phyloP scores from a whole-genome alignment of 371 early-diverging fungal genomes.

The Catenaria anguillulae region DNA sequence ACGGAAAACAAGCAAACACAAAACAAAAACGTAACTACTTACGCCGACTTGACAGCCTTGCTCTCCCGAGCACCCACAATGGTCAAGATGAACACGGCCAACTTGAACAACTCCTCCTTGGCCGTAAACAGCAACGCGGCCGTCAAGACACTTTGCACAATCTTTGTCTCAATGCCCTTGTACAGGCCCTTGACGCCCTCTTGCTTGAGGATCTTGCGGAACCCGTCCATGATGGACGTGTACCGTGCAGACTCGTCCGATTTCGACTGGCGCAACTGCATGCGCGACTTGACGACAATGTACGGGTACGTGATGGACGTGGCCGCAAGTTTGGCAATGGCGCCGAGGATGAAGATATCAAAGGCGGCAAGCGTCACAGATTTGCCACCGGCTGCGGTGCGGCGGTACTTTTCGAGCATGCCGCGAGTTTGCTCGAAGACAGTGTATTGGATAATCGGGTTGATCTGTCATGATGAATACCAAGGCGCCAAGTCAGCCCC shows the following conservation, averaged over 20 bases:
- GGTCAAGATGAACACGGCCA: conserved; percentile 8
- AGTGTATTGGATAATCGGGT: conserved; percentile 96
- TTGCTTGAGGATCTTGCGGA: conserved; percentile 68
- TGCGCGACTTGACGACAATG: conserved; percentile 78
- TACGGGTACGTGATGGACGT: conserved; percentile 93
- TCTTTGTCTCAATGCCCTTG: conserved; percentile 86
- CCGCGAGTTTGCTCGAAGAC: conserved; percentile 85
- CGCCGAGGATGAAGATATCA: conserved; percentile 91
- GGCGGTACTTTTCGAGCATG: conserved; percentile 26
- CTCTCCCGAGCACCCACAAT: too few relatives aligned
- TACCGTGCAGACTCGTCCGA: conserved; percentile 53
- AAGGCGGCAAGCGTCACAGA: conserved; percentile 37
- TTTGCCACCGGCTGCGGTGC: conserved; percentile 22
- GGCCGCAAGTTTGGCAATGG: conserved; percentile 81
- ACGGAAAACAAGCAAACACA: too few relatives aligned
- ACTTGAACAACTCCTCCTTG: conserved; percentile 67
- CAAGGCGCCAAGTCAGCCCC: too few relatives aligned
- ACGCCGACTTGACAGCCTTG: too few relatives aligned
- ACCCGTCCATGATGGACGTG: conserved; percentile 64
- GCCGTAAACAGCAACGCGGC: conserved; percentile 85
- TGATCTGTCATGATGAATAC: conserved; percentile 40
- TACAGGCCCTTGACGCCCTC: conserved; percentile 71
- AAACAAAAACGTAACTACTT: too few relatives aligned
- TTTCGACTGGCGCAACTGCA: conserved; percentile 75
- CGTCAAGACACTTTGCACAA: conserved; percentile 75